phyloP scores from a whole-genome alignment of 768 basidiomycete genomes.

The Podaxis pistillaris region DNA sequence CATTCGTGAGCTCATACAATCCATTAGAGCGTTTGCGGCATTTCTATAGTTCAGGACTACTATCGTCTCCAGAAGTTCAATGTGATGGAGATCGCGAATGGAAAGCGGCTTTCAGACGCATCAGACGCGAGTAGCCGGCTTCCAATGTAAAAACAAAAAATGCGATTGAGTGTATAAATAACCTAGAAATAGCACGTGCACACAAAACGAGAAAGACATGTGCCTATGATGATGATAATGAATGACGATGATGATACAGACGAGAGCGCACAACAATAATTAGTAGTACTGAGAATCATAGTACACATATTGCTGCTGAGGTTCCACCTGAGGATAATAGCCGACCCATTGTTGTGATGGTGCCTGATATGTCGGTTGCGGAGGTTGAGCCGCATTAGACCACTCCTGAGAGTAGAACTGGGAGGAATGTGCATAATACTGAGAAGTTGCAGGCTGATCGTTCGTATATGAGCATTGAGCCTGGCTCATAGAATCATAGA shows the following conservation, averaged over 20 bases:
- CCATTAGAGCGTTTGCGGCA: slow-evolving; percentile 67
- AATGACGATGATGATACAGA: not conserved
- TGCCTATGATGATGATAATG: not conserved
- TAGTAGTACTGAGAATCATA: slow-evolving; percentile 12
- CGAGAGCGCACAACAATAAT: not conserved
- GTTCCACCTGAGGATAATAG: slow-evolving; percentile 9
- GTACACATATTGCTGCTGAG: slow-evolving; percentile 7
- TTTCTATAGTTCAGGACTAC: slow-evolving; percentile 73
- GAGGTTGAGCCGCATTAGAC: not conserved
- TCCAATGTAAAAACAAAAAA: not conserved
- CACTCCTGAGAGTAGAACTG: slow-evolving; percentile 6
- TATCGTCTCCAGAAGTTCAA: slow-evolving; percentile 76
- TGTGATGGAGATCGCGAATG: slow-evolving; percentile 67
- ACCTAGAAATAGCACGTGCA: not conserved
- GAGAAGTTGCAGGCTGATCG: not conserved
- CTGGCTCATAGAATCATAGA: not conserved
- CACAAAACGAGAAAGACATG: not conserved
- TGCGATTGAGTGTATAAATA: not conserved
- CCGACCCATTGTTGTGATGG: slow-evolving; percentile 8
- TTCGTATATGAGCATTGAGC: not conserved
- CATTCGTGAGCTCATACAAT: not conserved
- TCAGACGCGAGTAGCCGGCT: slow-evolving; percentile 1
- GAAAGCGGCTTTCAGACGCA: slow-evolving; percentile 28
- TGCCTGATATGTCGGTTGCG: not conserved
- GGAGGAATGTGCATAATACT: slow-evolving; percentile 4